These are phyloP conservation scores for Alternaria panax DNA, from an alignment of 2,329 filamentous ascomycete species.

Conservation along the genomic window DNA sequence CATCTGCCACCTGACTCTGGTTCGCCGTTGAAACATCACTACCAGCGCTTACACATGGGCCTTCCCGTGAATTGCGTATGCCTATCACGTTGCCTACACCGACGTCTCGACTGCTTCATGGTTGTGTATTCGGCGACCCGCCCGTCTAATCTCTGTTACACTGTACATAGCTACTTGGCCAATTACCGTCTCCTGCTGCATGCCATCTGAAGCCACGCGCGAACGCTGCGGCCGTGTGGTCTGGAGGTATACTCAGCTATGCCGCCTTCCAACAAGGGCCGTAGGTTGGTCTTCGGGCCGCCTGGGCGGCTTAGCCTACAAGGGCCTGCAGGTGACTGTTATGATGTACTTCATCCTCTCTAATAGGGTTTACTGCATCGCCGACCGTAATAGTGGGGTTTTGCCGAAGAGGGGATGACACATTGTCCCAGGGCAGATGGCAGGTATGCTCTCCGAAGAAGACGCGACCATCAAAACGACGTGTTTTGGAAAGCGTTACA, in stretches of 20 bases:
- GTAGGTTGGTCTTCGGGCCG: constrained; percentile 7
- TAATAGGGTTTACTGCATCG: constrained; percentile 42
- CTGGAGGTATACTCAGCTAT: constrained; percentile 24
- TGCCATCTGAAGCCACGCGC: constrained; percentile 40
- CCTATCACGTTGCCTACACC: constrained; percentile 30
- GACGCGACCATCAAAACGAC: constrained; percentile 82
- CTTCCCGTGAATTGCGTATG: constrained; percentile 33
- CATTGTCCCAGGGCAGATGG: constrained; percentile 44
- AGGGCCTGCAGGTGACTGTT: constrained; percentile 34
- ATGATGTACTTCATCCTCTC: constrained; percentile 39
- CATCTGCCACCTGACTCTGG: constrained; percentile 40
- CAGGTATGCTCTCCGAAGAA: constrained; percentile 83
- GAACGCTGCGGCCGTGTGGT: constrained; percentile 29
- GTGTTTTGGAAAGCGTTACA: constrained; percentile 84
- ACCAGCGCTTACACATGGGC: constrained; percentile 42
- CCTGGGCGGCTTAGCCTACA: constrained; percentile 31
- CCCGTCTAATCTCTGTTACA: constrained; percentile 30
- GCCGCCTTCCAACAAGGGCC: constrained; percentile 15
- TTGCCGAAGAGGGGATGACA: constrained; percentile 34
- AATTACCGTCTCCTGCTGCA: constrained; percentile 30
- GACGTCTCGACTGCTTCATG: constrained; percentile 33
- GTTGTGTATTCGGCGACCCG: constrained; percentile 26
- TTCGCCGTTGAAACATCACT: constrained; percentile 44
- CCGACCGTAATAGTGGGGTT: constrained; percentile 51
- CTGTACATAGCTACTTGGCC: constrained; percentile 24